Evolutionary conservation across 306 rosid genomes (phyloP), one percentile per base, ranked within the genome.

Genomic region (Datisca glomerata): DNA sequence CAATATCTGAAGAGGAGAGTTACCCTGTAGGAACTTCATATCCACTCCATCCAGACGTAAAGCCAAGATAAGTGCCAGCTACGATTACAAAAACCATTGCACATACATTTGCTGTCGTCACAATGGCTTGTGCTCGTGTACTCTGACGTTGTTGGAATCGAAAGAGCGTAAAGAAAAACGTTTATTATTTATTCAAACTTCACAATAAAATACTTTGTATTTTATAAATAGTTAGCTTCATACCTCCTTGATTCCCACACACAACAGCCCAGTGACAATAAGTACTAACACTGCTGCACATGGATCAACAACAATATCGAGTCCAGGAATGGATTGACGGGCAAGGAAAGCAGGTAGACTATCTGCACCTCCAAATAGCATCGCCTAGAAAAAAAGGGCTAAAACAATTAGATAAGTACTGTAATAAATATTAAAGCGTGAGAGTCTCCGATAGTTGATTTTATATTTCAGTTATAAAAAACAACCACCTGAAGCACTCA

Each of bases 191-290:
- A n/a, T n/a, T n/a, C n/a, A n/a, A n/a, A n/a, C n/a, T n/a, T n/a
- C n/a, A n/a, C n/a, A n/a, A n/a, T n/a, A n/a, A n/a, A n/a, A n/a
- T n/a, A n/a, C n/a, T n/a, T n/a, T n/a, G n/a, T 31, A 18, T 18
- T 29, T 24, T 29, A 12, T 4, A 18, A 48, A 18, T 29, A 32
- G 21, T 7, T 13, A 32, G n/a, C 40, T 23, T 10, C 2, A 15
- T 65, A 89, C 98, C 95, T 89, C 91, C 70, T 89, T 89, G 76
- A 89, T 80, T 60, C 98, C 98, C 28, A 64, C 24, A 59, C 91
- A 89, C 18, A 89, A 24, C 43, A 84, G 86, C 44, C 68, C 98
- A 10, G 98, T 75, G 60, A 74, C 70, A 51, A 84, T 28, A 17
- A 77, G 58, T 49, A 80, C 93, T 55, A 89, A 52, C 59, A 84